These are phyloP conservation scores for Chlamydomonas applanata DNA, from an alignment of 139 green algal genomes.

Conservation along the genomic window DNA sequence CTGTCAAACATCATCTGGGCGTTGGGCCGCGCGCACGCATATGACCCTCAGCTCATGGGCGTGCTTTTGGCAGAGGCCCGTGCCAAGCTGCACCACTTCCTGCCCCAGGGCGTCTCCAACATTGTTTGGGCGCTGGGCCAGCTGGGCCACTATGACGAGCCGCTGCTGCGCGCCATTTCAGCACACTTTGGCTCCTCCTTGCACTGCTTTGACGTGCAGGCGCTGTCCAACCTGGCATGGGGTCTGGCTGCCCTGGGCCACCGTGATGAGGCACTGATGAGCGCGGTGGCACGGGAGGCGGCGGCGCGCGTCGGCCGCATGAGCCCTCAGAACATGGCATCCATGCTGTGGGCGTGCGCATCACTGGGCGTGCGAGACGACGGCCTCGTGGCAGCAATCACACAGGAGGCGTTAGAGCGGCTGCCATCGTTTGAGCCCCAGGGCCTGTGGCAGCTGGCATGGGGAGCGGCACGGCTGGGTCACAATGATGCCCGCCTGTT, in stretches of 20 bases:
- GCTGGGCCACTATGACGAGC: constrained; percentile 32
- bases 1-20: constrained; percentile 61
- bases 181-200: not conserved
- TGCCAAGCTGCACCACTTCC: constrained; percentile 43
- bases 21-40: constrained; percentile 26
- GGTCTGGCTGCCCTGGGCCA: constrained; percentile 14
- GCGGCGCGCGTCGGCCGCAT: constrained; percentile 19
- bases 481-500: constrained; percentile 9
- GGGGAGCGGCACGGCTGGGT: constrained; percentile 35
- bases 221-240: constrained; percentile 26
- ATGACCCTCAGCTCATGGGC: not conserved
- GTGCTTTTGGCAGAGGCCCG: constrained; percentile 36
- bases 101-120: constrained; percentile 59
- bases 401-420: constrained; percentile 23
- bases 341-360: constrained; percentile 52
- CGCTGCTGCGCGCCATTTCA: constrained; percentile 2
- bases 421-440: constrained; percentile 35
- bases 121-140: constrained; percentile 53
- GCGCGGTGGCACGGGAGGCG: constrained; percentile 18
- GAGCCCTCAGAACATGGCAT: constrained; percentile 50
- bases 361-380: constrained; percentile 5
- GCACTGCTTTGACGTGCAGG: constrained; percentile 13
- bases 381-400: not conserved
- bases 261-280: constrained; percentile 14
- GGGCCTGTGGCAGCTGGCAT: constrained; percentile 40